Base-by-base conservation (phyloP, 225 moss, liverwort and hornwort species). In the Polytrichum formosum region DNA sequence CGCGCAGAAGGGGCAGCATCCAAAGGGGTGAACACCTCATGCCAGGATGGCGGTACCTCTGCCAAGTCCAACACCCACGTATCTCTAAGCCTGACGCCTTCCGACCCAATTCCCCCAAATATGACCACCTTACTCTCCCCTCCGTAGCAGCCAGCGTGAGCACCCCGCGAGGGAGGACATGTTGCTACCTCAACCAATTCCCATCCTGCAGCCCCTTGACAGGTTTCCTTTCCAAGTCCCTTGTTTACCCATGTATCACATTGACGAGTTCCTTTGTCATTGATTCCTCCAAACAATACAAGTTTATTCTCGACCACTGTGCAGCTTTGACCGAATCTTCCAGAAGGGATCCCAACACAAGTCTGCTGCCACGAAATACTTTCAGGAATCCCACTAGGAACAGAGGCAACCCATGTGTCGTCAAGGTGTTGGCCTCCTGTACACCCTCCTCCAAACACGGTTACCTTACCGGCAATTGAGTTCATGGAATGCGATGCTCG, bases 261-360 rank as follows among this genome's bases (percentile, higher is more conserved):
- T 27, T 90, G 91, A 6, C 97, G 89, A 5, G 65, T 87, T 37
- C 94, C 94, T 70, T 81, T 81, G 65, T 98, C 97, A 67, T 91
- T 94, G 74, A 98, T 98, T 22, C 97, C 97, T 29, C 94, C 94
- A 54, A 90, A 94, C 63, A 94, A 65, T 64, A 94, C 82, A 1
- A 98, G 81, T 1, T 80, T 67, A 62, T 98, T 85, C n/a, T 80
- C 79, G 54, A 92, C 90, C 56, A 87, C 87, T 28, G 77, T 75
- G 70, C 94, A 98, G 81, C 91, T 90, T 64, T 91, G 94, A 2
- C 92, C 91, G 79, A 98, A 98, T 63, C 97, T 84, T 23, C 94
- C 97, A 10, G 92, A 82, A 17, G 97, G 97, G 63, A 60, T 78
- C 13, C 86, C 88, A 28, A 53, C 26, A 54, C 73, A 67, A 22